phyloP scores from a whole-genome alignment of 805 yeast genomes.

The Tetrapisispora fleetii region DNA sequence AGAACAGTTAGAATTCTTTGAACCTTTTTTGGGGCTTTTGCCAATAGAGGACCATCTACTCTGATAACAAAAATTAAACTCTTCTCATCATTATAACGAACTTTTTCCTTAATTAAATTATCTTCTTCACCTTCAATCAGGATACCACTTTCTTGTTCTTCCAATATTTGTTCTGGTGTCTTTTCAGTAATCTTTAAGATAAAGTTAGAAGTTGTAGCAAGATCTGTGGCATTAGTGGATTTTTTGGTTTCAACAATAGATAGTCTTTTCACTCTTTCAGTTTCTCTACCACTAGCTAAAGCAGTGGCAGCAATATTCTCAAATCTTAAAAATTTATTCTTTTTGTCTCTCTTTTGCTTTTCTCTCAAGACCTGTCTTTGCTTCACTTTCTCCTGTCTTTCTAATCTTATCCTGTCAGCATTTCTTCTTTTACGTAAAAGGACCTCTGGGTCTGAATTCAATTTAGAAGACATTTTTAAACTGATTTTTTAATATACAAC shows the following conservation, averaged over 20 bases:
- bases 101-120: conserved; percentile 24
- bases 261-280: conserved; percentile 56
- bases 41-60: conserved; percentile 54
- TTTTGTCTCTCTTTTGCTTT: conserved; percentile 35
- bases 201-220: conserved; percentile 27
- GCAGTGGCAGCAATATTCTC: conserved; percentile 62
- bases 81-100: conserved; percentile 33
- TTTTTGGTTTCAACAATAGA: conserved; percentile 40
- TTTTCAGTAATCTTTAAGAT: conserved; percentile 26
- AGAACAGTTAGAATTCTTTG: conserved; percentile 48
- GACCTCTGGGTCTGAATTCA: conserved; percentile 61
- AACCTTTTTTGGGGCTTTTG: conserved; percentile 57
- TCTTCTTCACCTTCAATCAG: conserved; percentile 24
- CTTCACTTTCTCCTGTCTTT: conserved; percentile 58
- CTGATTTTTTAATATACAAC: neutral
- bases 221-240: conserved; percentile 17
- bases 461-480: neutral
- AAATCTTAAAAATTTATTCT: conserved; percentile 57
- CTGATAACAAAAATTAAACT: conserved; percentile 58
- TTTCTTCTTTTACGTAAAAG: conserved; percentile 70
- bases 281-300: conserved; percentile 56
- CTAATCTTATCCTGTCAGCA: conserved; percentile 61
- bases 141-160: conserved; percentile 11
- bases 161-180: conserved; percentile 4
- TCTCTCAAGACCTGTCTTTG: conserved; percentile 38